Conservation (phyloP, 441 rosid genomes). For the Adansonia rubrostipa region DNA sequence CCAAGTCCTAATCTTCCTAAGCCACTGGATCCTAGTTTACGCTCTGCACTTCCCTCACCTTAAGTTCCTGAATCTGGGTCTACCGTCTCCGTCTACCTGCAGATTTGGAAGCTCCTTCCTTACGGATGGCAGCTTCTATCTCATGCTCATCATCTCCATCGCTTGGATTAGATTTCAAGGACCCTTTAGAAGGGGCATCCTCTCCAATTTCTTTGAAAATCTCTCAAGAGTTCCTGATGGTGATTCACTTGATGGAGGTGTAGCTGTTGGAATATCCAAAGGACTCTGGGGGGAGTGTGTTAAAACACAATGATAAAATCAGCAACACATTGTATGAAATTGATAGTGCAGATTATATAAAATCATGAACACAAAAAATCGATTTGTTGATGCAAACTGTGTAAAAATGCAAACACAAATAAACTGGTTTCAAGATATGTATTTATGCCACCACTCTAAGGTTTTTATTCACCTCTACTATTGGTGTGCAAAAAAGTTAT, state of each 20-base stretch:
- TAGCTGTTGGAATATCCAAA: constrained; percentile 87
- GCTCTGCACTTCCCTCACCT: constrained; percentile 80
- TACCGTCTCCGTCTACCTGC: constrained; percentile 59
- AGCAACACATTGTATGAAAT: too few species aligned
- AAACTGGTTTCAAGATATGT: too few species aligned
- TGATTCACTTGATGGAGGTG: constrained; percentile 83
- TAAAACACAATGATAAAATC: too few species aligned
- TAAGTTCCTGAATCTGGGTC: constrained; percentile 74
- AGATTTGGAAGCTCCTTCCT: constrained; percentile 91
- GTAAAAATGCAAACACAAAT: too few species aligned
- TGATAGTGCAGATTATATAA: too few species aligned
- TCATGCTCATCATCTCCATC: constrained; percentile 76
- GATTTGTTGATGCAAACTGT: too few species aligned
- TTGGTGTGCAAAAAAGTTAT: too few species aligned
- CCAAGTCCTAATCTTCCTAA: constrained; percentile 93
- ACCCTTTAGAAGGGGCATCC: constrained; percentile 88
- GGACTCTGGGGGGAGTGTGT: constrained; percentile 82
- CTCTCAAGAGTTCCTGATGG: constrained; percentile 78
- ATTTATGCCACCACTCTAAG: too few species aligned
- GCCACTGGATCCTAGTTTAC: constrained; percentile 62
- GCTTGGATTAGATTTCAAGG: constrained; percentile 59
- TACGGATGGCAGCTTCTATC: constrained; percentile 69
- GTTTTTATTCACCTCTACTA: too few species aligned
- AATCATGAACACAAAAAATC: too few species aligned
- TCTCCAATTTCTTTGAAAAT: constrained; percentile 91